These are phyloP conservation scores for Coemansia sp. DNA, from an alignment of 192 early-diverging fungal species.

Conservation along the genomic window DNA sequence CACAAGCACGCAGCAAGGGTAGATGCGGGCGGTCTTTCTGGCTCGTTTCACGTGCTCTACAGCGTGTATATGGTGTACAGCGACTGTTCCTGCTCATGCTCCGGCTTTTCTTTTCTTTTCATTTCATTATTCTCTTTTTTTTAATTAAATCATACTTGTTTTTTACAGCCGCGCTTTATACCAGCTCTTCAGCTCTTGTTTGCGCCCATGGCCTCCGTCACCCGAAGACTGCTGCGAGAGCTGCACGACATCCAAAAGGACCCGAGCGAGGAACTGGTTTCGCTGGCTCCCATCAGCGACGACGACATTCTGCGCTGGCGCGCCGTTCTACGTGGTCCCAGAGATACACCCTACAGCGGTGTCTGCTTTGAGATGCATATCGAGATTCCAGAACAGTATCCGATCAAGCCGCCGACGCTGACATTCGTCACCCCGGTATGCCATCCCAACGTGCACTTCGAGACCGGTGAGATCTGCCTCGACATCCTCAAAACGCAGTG, in stretches of 20 bases:
- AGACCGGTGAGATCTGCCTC: slow-evolving; percentile 96
- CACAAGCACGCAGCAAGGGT: no score
- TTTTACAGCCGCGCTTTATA: background rate
- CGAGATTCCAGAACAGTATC: slow-evolving; percentile 75
- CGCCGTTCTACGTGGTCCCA: slow-evolving; percentile 52
- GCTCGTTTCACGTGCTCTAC: no score
- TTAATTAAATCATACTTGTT: background rate
- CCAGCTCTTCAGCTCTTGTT: background rate
- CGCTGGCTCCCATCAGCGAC: slow-evolving; percentile 41
- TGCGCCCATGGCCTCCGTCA: slow-evolving; percentile 38
- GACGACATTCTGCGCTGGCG: slow-evolving; percentile 50
- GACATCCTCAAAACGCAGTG: slow-evolving; percentile 93
- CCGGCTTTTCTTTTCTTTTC: no score
- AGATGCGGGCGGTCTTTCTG: no score
- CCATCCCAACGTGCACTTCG: slow-evolving; percentile 93
- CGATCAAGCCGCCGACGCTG: slow-evolving; percentile 67
- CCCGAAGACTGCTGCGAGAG: slow-evolving; percentile 61
- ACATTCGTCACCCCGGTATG: slow-evolving; percentile 82
- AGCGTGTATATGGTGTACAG: no score
- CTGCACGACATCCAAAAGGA: slow-evolving; percentile 51
- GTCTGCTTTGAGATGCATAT: slow-evolving; percentile 84
- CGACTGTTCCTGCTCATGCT: no score
- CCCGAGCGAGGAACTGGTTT: slow-evolving; percentile 24
- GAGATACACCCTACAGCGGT: slow-evolving; percentile 56
- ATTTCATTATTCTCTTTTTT: no score